Conservation (phyloP, 2,329 filamentous ascomycete species). For the Xylariaceae sp. region DNA sequence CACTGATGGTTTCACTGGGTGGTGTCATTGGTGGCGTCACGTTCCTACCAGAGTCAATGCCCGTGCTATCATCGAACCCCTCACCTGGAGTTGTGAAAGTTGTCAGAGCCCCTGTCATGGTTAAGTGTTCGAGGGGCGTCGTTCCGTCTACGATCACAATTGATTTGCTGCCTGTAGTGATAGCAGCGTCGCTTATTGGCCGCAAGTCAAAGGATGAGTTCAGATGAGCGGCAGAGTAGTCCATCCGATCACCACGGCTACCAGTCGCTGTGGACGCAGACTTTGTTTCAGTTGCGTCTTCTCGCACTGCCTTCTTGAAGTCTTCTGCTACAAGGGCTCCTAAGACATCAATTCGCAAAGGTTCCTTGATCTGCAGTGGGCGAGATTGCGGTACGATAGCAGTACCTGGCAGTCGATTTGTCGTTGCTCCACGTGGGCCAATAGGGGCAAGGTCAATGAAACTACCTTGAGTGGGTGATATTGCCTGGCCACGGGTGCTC, state of each 20-base stretch:
- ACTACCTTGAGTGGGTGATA: slow-evolving; percentile 43
- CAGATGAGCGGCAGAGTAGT: slow-evolving; percentile 43
- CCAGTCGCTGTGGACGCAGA: slow-evolving; percentile 22
- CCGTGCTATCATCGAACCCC: slow-evolving; percentile 51
- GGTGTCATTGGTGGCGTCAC: slow-evolving; percentile 61
- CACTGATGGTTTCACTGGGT: slow-evolving; percentile 37
- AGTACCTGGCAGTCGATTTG: slow-evolving; percentile 56
- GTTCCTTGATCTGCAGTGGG: slow-evolving; percentile 43
- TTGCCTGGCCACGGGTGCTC: slow-evolving; percentile 53
- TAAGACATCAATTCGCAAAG: slow-evolving; percentile 73
- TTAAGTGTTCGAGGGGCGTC: slow-evolving; percentile 43
- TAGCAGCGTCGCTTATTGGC: slow-evolving; percentile 50
- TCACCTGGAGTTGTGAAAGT: not conserved
- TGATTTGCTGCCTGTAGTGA: slow-evolving; percentile 81
- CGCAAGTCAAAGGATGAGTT: slow-evolving; percentile 40
- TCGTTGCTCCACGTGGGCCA: slow-evolving; percentile 50
- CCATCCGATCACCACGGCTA: slow-evolving; percentile 30
- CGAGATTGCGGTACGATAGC: slow-evolving; percentile 56
- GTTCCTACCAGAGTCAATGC: slow-evolving; percentile 44
- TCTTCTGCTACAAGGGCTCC: slow-evolving; percentile 75
- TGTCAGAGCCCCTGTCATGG: slow-evolving; percentile 47
- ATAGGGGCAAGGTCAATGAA: slow-evolving; percentile 48
- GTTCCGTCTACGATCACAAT: slow-evolving; percentile 83
- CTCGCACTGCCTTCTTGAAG: slow-evolving; percentile 70
- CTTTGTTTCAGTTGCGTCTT: slow-evolving; percentile 49